A percentile compares a stretch with the other conserved stretches of the same genome.
These are phyloP conservation scores for Crithidia mellificae DNA, from an alignment of 208 protist genomes.

Conservation along the genomic window DNA sequence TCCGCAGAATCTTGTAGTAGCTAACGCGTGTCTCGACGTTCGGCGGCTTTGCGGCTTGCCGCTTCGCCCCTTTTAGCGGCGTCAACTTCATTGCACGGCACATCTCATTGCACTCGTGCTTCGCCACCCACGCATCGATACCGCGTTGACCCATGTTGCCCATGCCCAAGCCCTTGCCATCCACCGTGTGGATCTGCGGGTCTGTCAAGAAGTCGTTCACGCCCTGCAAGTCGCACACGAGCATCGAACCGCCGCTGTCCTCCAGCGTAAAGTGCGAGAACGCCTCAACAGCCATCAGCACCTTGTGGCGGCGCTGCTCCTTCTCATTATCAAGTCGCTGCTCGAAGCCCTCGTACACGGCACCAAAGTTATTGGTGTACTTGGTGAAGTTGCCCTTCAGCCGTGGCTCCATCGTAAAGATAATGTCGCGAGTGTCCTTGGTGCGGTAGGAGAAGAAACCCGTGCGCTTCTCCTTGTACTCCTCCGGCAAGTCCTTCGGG, in stretches of 20 bases:
- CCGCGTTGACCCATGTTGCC: conserved; percentile 82
- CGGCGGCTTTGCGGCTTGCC: not conserved
- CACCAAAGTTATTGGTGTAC: conserved; percentile 88
- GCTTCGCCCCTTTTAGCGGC: conserved; percentile 32
- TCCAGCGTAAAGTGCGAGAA: conserved; percentile 85
- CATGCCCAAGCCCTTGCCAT: conserved; percentile 78
- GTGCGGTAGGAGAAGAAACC: conserved; percentile 80
- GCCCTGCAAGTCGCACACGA: conserved; percentile 85
- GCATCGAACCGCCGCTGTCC: conserved; percentile 65
- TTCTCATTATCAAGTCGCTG: conserved; percentile 38
- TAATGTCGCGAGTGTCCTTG: conserved; percentile 55
- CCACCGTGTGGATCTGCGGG: conserved; percentile 82
- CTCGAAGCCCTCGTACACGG: conserved; percentile 73
- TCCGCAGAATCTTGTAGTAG: conserved; percentile 57
- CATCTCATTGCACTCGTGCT: conserved; percentile 73
- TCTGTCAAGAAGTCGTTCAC: conserved; percentile 85
- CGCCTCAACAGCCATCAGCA: conserved; percentile 80
- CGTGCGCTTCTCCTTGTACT: conserved; percentile 39
- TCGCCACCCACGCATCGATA: conserved; percentile 75
- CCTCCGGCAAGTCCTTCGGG: conserved; percentile 40
- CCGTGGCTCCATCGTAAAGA: conserved; percentile 86
- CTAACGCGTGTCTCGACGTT: conserved; percentile 27
- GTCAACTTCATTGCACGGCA: conserved; percentile 54
- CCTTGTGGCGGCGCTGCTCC: conserved; percentile 37
- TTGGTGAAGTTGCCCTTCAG: conserved; percentile 82